Percentiles rank a stretch among this genome's conserved stretches.
These are phyloP conservation scores for Citrus maxima DNA, from an alignment of 345 rosid genomes.

Conservation along the genomic window DNA sequence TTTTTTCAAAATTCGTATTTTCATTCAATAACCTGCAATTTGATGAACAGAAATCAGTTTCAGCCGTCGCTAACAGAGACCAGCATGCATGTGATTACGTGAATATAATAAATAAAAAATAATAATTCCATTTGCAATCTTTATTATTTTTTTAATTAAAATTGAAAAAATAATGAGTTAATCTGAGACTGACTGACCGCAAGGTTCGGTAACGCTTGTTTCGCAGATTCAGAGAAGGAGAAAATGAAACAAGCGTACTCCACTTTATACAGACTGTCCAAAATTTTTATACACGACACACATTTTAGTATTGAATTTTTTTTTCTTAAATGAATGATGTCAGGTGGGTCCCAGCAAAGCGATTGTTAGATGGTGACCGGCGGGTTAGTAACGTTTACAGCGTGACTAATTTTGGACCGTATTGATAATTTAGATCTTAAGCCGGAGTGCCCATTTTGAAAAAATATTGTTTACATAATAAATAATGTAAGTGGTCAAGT, in stretches of 20 bases:
- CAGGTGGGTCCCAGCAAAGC: neutral
- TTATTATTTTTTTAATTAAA: neutral
- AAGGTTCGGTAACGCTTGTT: neutral
- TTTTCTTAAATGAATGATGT: neutral
- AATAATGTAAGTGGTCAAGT: too few species aligned
- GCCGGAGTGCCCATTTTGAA: too few species aligned
- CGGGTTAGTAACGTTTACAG: neutral
- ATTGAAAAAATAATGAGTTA: neutral
- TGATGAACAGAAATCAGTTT: conserved; percentile 1
- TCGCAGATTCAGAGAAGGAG: neutral
- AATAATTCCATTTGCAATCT: too few species aligned
- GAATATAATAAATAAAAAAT: neutral
- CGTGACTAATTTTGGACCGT: neutral
- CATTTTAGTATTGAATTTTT: neutral
- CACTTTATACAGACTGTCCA: neutral
- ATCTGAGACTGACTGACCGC: neutral
- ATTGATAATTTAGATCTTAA: too few species aligned
- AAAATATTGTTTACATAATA: too few species aligned
- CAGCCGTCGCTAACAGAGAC: neutral
- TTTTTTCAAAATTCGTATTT: neutral
- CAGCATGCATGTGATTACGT: neutral
- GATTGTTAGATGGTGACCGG: neutral
- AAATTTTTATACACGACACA: neutral
- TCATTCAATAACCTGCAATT: conserved; percentile 21
- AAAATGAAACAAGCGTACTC: neutral